Conservation (phyloP, 2,329 filamentous ascomycete genomes). For the Trichophaea hybrida region DNA sequence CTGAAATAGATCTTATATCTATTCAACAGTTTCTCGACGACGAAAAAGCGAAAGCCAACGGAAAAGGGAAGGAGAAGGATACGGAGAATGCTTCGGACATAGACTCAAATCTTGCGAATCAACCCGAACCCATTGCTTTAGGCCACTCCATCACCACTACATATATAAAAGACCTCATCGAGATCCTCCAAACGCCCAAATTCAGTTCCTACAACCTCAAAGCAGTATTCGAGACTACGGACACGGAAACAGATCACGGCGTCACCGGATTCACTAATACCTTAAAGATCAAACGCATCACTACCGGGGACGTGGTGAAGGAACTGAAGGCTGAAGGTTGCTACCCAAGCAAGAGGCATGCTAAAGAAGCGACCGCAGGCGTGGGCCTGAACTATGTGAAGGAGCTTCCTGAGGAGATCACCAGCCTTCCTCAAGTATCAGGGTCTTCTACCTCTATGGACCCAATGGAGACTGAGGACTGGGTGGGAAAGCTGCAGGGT, state of each 20-base stretch:
- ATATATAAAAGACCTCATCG: constrained; percentile 20
- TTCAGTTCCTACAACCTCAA: constrained; percentile 6
- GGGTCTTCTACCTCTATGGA: not conserved
- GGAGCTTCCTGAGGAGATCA: constrained; percentile 8
- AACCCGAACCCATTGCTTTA: not conserved
- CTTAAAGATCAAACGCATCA: constrained; percentile 5
- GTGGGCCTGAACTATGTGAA: constrained; percentile 16
- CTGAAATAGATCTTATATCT: no score
- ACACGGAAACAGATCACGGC: constrained; percentile 7
- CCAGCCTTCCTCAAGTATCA: not conserved
- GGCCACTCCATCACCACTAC: constrained; percentile 21
- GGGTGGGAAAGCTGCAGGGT: constrained; percentile 19
- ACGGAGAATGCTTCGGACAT: no score
- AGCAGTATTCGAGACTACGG: constrained; percentile 12
- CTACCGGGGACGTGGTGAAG: constrained; percentile 7
- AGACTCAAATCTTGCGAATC: no score
- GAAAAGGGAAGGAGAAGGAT: no score
- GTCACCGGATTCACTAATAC: constrained; percentile 8
- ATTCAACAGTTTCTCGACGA: no score
- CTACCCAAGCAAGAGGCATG: constrained; percentile 18
- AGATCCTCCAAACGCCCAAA: constrained; percentile 14
- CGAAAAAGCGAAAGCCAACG: no score
- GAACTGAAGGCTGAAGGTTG: constrained; percentile 8
- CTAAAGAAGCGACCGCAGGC: constrained; percentile 19
- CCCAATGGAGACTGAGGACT: constrained; percentile 12